phyloP scores from a whole-genome alignment of 805 yeast genomes.

The Tetrapisispora iriomotensis region DNA sequence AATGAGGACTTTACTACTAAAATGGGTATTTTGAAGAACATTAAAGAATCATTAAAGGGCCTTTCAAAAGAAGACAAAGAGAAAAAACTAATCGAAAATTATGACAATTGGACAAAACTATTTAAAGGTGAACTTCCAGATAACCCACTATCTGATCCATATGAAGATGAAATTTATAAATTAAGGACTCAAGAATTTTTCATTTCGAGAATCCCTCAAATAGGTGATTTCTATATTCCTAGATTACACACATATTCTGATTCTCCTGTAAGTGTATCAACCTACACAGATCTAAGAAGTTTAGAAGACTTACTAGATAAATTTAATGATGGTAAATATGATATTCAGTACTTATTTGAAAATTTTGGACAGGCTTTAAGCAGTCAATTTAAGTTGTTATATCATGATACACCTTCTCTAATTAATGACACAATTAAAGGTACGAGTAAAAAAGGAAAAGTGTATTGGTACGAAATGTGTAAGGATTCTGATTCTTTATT shows the following conservation, averaged over 20 bases:
- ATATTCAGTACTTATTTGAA: conserved; percentile 15
- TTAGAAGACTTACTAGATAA: conserved; percentile 13
- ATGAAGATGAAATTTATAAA: conserved; percentile 16
- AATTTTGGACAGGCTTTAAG: conserved; percentile 17
- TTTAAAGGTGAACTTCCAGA: conserved; percentile 17
- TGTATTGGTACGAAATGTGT: conserved; percentile 27
- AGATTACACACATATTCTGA: conserved; percentile 15
- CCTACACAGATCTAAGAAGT: conserved; percentile 15
- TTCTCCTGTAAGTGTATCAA: conserved; percentile 9
- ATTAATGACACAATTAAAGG: conserved; percentile 13
- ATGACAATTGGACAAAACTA: conserved; percentile 15
- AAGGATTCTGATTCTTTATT: conserved; percentile 17
- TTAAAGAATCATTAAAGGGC: conserved; percentile 11
- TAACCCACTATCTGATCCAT: conserved; percentile 18
- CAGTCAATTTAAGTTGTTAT: conserved; percentile 19
- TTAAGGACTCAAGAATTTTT: conserved; percentile 20
- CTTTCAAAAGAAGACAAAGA: conserved; percentile 11
- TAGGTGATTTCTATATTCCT: conserved; percentile 24
- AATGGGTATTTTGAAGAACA: conserved; percentile 13
- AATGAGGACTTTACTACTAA: conserved; percentile 17
- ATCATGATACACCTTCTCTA: conserved; percentile 20
- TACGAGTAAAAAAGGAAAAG: conserved; percentile 4
- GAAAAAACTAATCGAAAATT: conserved; percentile 1
- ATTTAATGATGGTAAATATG: conserved; percentile 18
- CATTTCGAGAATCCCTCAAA: conserved; percentile 19